Evolutionary conservation across 805 yeast genomes (phyloP).

Genomic region (Suhomyces prunicola): DNA sequence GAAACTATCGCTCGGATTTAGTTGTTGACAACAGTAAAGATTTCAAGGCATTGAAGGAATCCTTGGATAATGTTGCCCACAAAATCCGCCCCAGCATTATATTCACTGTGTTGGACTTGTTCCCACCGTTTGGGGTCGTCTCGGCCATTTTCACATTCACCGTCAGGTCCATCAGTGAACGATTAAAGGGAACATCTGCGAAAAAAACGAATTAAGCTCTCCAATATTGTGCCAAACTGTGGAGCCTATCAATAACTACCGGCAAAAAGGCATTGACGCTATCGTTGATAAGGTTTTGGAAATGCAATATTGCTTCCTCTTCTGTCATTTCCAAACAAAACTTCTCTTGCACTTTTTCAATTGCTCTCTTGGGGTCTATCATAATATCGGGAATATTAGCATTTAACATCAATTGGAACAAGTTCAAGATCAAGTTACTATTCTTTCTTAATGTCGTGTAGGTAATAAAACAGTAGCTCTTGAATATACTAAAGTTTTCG

Average conservation of each 20-base stretch:
- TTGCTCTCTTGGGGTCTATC: conserved; percentile 80
- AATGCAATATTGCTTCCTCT: conserved; percentile 92
- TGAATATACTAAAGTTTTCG: conserved; percentile 79
- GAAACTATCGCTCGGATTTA: conserved; percentile 58
- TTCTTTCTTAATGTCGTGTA: conserved; percentile 87
- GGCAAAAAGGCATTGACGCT: conserved; percentile 93
- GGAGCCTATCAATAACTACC: conserved; percentile 91
- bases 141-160: conserved; percentile 10
- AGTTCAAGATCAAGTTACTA: conserved; percentile 82
- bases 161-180: conserved; percentile 5
- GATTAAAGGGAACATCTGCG: not conserved
- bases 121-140: conserved; percentile 14
- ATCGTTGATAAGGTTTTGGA: conserved; percentile 90
- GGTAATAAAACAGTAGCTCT: conserved; percentile 92
- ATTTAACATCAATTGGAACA: conserved; percentile 91
- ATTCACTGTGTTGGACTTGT: conserved; percentile 9
- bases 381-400: conserved; percentile 89
- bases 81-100: conserved; percentile 32
- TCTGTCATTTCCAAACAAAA: conserved; percentile 91
- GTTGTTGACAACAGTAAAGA: conserved; percentile 59
- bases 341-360: conserved; percentile 88
- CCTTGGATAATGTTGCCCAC: conserved; percentile 20
- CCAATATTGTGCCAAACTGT: conserved; percentile 97
- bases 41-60: conserved; percentile 19
- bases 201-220: conserved; percentile 51